Conservation (phyloP, 1,284 basidiomycete species). For the Laetiporus sulphureus region DNA sequence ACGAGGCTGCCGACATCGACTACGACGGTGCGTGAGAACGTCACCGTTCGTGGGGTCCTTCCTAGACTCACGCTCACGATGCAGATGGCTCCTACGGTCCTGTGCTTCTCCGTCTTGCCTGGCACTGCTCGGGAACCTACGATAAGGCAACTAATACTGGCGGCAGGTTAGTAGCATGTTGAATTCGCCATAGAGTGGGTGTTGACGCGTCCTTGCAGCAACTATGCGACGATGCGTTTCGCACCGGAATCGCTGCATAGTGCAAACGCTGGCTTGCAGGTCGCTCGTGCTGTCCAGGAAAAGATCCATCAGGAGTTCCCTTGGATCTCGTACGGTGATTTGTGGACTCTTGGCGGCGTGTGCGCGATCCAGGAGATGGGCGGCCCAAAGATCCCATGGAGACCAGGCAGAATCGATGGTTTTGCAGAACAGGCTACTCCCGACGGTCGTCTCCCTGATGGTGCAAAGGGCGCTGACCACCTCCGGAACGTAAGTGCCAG, state of each 20-base stretch:
- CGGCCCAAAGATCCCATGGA: constrained; percentile 82
- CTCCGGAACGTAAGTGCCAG: constrained; percentile 56
- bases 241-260: constrained; percentile 79
- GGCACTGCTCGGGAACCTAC: constrained; percentile 90
- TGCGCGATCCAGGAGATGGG: constrained; percentile 84
- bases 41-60: background rate
- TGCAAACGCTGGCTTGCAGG: constrained; percentile 82
- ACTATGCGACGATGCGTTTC: constrained; percentile 96
- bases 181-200: constrained; percentile 6
- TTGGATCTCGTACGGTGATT: constrained; percentile 92
- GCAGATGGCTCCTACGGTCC: constrained; percentile 90
- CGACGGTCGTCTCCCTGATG: constrained; percentile 94
- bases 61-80: constrained; percentile 6
- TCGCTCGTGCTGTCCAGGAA: constrained; percentile 84
- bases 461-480: constrained; percentile 78
- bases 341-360: constrained; percentile 91
- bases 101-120: constrained; percentile 88
- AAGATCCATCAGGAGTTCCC: constrained; percentile 80
- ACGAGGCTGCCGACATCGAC: constrained; percentile 56
- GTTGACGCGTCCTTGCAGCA: constrained; percentile 39
- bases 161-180: constrained; percentile 56
- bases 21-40: constrained; percentile 69
- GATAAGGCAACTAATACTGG: constrained; percentile 85
- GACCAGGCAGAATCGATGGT: constrained; percentile 84
- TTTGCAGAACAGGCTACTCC: constrained; percentile 75